A percentile compares a stretch with the other conserved stretches of the same genome.
phyloP scores from a whole-genome alignment of 2,329 filamentous ascomycete species.

The Plenodomus biglobosus region DNA sequence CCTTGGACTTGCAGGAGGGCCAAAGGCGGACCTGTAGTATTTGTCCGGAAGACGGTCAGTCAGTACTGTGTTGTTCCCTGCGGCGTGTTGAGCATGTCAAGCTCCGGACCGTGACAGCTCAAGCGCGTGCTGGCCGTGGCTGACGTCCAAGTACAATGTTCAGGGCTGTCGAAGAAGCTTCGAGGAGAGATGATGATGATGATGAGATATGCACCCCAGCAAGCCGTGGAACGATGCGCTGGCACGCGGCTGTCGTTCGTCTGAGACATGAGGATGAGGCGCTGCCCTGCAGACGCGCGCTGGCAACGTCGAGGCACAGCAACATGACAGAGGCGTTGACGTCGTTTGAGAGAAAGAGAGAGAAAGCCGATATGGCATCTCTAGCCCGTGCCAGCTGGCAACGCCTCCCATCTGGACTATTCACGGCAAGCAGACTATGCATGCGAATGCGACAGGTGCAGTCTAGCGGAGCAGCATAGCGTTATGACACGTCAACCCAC shows the following conservation, averaged over 20 bases:
- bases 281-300: slow-evolving; percentile 26
- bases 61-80: slow-evolving; percentile 17
- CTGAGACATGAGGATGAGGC: slow-evolving; percentile 21
- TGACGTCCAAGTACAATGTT: slow-evolving; percentile 13
- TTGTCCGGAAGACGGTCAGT: slow-evolving; percentile 19
- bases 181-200: slow-evolving; percentile 16
- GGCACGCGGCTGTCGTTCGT: slow-evolving; percentile 23
- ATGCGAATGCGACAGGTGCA: slow-evolving; percentile 31
- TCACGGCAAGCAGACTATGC: slow-evolving; percentile 33
- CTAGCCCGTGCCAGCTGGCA: slow-evolving; percentile 44
- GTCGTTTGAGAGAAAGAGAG: slow-evolving; percentile 19
- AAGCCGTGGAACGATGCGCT: slow-evolving; percentile 27
- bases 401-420: slow-evolving; percentile 31
- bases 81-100: slow-evolving; percentile 18
- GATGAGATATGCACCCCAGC: slow-evolving; percentile 16
- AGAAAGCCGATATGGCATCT: slow-evolving; percentile 22
- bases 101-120: slow-evolving; percentile 7
- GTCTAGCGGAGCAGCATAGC: slow-evolving; percentile 38
- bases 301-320: slow-evolving; percentile 15
- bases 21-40: not conserved
- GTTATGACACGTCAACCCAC: slow-evolving; percentile 41
- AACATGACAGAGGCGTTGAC: slow-evolving; percentile 20
- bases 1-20: slow-evolving; percentile 9
- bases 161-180: slow-evolving; percentile 11
- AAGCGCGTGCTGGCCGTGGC: slow-evolving; percentile 28